Base-by-base conservation (phyloP, 148 eudicot species). In the Rhododendron mucronatum region DNA sequence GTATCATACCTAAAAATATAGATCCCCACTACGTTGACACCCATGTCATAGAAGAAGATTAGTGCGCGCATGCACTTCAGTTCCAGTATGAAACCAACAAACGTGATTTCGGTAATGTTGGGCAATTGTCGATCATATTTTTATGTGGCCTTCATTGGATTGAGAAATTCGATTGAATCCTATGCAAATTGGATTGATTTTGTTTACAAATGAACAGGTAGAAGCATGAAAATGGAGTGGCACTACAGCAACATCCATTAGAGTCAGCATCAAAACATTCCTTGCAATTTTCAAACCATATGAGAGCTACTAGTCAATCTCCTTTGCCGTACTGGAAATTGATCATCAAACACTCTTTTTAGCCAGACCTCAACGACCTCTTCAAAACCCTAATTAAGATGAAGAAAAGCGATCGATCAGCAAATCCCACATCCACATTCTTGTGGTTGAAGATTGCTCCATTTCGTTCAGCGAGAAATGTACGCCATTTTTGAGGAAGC, bases 191-290 rank as follows among this genome's bases (percentile, higher is more conserved):
- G 65, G 61, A 18, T 82, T 8, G 59, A 55, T 10, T 10, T 14
- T 82, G 73, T 73, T 37, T 37, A 82, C 73, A 82, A 16, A 59
- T 37, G 73, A 82, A 39, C 48, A 82, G 26, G 26, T 7, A 44
- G 14, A 59, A 82, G 73, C 2, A 23, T 59, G 33, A 65, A 5
- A 59, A 35, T 55, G 26, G 10, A 82, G 71, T 82, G 84, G 28
- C 71, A 59, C 37, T 35, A 82, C 47, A 82, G 73, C 71, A 37
- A 82, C 73, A 57, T 59, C 84, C 84, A 82, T 59, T 82, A 82
- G 26, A 14, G 51, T 82, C 84, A 37, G 7, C 50, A 39, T 82
- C 84, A 51, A 59, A 82, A 41, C 44, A 16, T 82, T 5, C 84
- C 33, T 20, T 41, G 8, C 14, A 76, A 75, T 21, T 37, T 76